These are phyloP conservation scores for Neofusicoccum cordaticola DNA, from an alignment of 2,329 filamentous ascomycete genomes.

Conservation along the genomic window DNA sequence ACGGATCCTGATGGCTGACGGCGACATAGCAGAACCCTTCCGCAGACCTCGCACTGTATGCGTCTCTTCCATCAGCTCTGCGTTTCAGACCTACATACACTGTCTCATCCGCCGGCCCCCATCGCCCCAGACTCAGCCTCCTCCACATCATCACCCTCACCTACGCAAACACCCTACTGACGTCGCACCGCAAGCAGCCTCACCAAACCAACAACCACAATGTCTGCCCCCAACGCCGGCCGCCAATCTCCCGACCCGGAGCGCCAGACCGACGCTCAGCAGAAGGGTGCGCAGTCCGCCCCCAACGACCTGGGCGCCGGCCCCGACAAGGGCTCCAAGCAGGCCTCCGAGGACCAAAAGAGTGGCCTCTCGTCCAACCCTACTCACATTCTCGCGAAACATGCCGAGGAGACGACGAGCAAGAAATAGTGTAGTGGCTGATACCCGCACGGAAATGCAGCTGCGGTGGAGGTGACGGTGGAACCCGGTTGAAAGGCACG, in stretches of 20 bases:
- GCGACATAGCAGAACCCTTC: neutral
- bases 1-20: neutral
- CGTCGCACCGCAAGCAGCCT: conserved; percentile 8
- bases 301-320: conserved; percentile 52
- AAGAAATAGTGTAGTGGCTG: conserved; percentile 40
- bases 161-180: neutral
- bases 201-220: conserved; percentile 43
- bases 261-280: conserved; percentile 63
- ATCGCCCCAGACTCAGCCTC: neutral
- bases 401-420: conserved; percentile 58
- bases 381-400: conserved; percentile 60
- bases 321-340: conserved; percentile 46
- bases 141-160: neutral
- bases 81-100: neutral
- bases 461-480: neutral
- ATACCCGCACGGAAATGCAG: conserved; percentile 1
- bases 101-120: neutral
- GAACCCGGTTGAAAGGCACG: neutral
- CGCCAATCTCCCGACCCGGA: conserved; percentile 77
- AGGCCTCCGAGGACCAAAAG: conserved; percentile 52
- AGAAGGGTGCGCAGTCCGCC: conserved; percentile 57
- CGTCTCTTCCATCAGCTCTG: neutral
- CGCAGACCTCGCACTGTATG: conserved; percentile 4
- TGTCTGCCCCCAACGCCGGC: conserved; percentile 65
- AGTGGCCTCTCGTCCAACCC: conserved; percentile 61